phyloP scores from a whole-genome alignment of 2,329 filamentous ascomycete species.

The Penicillium thymicola region DNA sequence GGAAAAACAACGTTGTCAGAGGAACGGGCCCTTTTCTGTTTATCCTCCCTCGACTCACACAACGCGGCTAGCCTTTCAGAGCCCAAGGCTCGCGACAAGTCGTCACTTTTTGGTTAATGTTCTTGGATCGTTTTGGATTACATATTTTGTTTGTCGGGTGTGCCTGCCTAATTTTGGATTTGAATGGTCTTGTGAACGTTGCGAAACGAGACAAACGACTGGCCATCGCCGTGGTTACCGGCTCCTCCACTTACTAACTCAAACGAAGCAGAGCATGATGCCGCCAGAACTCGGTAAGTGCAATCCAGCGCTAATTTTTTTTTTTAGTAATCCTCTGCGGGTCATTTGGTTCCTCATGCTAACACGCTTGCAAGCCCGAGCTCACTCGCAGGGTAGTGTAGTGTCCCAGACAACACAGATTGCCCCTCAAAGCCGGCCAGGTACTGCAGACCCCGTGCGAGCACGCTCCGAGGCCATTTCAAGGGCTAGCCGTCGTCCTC shows the following conservation, averaged over 20 bases:
- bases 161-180: conserved; percentile 1
- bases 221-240: conserved; percentile 27
- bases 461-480: conserved; percentile 44
- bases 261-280: conserved; percentile 16
- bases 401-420: conserved; percentile 40
- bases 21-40: conserved; percentile 41
- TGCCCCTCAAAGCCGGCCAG: conserved; percentile 39
- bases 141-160: background rate
- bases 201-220: conserved; percentile 12
- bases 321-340: background rate
- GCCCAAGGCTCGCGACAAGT: conserved; percentile 10
- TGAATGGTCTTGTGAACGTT: conserved; percentile 16
- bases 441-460: conserved; percentile 40
- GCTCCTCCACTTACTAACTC: conserved; percentile 23
- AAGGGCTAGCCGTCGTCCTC: conserved; percentile 40
- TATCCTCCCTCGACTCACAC: conserved; percentile 33
- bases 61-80: conserved; percentile 17
- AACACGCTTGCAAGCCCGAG: conserved; percentile 29
- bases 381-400: conserved; percentile 38
- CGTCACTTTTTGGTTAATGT: conserved; percentile 2
- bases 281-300: conserved; percentile 24
- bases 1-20: conserved; percentile 41
- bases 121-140: conserved; percentile 1
- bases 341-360: conserved; percentile 3
- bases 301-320: background rate